Base-by-base conservation (phyloP, 2,329 filamentous ascomycete genomes). In the Huntiella abstrusa region DNA sequence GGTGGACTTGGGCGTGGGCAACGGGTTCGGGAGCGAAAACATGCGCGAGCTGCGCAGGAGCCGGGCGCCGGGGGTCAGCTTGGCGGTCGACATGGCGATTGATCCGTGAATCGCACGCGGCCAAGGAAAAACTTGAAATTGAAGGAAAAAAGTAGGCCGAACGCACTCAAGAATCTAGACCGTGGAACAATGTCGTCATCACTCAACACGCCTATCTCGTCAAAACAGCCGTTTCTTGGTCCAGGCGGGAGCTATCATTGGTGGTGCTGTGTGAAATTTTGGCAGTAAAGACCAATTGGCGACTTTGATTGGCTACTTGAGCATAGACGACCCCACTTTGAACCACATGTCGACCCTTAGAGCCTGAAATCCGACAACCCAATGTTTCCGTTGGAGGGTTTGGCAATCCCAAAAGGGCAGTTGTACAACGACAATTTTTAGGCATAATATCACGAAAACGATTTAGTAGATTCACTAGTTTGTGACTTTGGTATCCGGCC, bases 41-140 rank as follows among this genome's bases (percentile, higher is more conserved):
- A 96, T 72, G 54, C 88, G 83, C 49, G 88, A 96, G 50, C 78
- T 75, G 60, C 88, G 80, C 57, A 96, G 72, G 54, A 96, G 71
- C 55, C 72, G 69, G 52, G 68, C 75, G 58, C 76, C 76, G 48
- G 76, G 75, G 53, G 75, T 76, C 56, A 76, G 54, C 33, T 50
- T 43, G 11, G 44, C 41, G 15, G 33, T 37, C 16, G 46, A 48
- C 51, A 53, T 50, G 19, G 41, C 34, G 11, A 43, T 28, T 28
- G 22, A 28, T 28, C 10, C 22, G 22, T 28, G 22, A 28, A 28
- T 28, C 22, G 6, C 22, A 28, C 22, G 22, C 16, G 17, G 16
- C 35, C 35, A 45, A 39, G 40, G 11, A 41, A 42, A 13, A 35
- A 34, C n/a, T n/a, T 15, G 28, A 36, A 28, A 40, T 33, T 13